A percentile compares a stretch with the other conserved stretches of the same genome.
These are phyloP conservation scores for Fusarium bulbicola DNA, from an alignment of 2,329 filamentous ascomycete genomes.

Conservation along the genomic window DNA sequence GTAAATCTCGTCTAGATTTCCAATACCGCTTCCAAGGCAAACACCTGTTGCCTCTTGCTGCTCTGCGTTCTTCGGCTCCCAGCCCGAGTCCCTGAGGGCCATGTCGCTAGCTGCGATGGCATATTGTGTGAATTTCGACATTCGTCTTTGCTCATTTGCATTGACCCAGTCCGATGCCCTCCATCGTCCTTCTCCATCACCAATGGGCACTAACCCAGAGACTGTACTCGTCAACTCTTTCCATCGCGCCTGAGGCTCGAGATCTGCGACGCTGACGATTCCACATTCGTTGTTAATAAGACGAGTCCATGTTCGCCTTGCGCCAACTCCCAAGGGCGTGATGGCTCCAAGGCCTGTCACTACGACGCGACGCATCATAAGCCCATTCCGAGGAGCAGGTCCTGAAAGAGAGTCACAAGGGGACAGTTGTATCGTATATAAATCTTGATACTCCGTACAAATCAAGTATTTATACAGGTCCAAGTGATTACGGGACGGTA, in stretches of 20 bases:
- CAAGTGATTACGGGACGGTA: neutral
- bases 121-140: constrained; percentile 93
- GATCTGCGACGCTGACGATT: constrained; percentile 75
- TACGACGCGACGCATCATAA: constrained; percentile 75
- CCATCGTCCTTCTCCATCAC: constrained; percentile 57
- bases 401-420: neutral
- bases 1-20: constrained; percentile 91
- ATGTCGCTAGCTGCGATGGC: constrained; percentile 87
- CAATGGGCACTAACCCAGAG: constrained; percentile 79
- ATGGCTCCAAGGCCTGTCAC: constrained; percentile 85
- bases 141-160: constrained; percentile 71
- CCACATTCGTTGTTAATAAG: constrained; percentile 84
- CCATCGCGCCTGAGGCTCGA: constrained; percentile 68
- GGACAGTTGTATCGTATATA: neutral
- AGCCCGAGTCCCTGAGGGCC: constrained; percentile 83
- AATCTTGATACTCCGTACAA: neutral
- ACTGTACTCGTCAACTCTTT: constrained; percentile 82
- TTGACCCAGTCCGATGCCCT: constrained; percentile 63
- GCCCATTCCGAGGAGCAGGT: constrained; percentile 49
- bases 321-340: constrained; percentile 83
- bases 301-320: constrained; percentile 80
- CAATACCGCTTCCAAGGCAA: constrained; percentile 94
- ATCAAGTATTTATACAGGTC: neutral
- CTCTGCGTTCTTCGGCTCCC: constrained; percentile 68
- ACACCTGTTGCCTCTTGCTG: constrained; percentile 84